Conservation (phyloP, 257 asterid species). For the Cynanchum wilfordii region DNA sequence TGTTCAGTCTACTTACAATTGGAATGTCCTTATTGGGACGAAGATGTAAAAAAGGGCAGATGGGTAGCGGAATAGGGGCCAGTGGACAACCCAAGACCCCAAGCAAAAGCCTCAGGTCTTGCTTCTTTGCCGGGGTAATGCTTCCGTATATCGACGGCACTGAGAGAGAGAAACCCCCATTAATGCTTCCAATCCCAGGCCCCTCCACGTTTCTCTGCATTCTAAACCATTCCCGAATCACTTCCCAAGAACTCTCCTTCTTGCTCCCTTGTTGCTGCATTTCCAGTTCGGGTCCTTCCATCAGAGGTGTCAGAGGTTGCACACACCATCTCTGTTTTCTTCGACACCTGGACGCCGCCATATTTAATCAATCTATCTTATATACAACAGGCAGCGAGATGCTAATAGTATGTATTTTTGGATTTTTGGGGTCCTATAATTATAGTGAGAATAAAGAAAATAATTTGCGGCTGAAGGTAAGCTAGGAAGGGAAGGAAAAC, state of each 20-base stretch:
- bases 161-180: constrained; percentile 8
- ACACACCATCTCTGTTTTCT: constrained; percentile 57
- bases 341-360: constrained; percentile 42
- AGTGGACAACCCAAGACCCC: constrained; percentile 85
- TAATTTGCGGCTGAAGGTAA: too few species aligned
- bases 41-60: constrained; percentile 22
- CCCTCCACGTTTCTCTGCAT: constrained; percentile 29
- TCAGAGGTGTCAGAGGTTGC: constrained; percentile 68
- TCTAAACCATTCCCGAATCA: constrained; percentile 64
- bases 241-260: constrained; percentile 74
- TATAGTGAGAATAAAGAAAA: not conserved
- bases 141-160: constrained; percentile 34
- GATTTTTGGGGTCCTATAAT: not conserved
- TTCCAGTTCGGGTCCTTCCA: constrained; percentile 79
- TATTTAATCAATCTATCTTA: not conserved
- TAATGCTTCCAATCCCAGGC: constrained; percentile 14
- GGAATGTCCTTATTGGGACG: constrained; percentile 61
- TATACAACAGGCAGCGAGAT: too few species aligned
- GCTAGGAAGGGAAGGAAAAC: not conserved
- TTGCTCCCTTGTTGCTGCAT: constrained; percentile 39
- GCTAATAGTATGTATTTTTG: not conserved
- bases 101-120: constrained; percentile 62
- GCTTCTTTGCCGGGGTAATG: constrained; percentile 38
- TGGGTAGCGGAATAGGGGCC: constrained; percentile 68
- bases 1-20: constrained; percentile 33